These are phyloP conservation scores for Aspergillus sp. DNA, from an alignment of 2,329 filamentous ascomycete species.

Conservation along the genomic window DNA sequence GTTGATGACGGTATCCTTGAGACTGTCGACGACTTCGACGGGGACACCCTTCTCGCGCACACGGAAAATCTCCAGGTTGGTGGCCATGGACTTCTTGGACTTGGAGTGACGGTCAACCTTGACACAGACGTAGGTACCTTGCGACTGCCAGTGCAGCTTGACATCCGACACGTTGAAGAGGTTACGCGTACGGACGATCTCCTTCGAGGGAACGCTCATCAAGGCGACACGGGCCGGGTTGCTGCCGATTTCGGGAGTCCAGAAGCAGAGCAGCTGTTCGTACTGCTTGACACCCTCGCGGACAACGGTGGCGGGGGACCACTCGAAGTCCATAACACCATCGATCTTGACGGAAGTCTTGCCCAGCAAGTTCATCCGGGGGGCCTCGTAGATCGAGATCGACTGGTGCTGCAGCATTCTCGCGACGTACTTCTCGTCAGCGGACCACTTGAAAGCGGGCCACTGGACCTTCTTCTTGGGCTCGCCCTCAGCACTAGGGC, in stretches of 20 bases:
- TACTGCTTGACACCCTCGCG: conserved; percentile 86
- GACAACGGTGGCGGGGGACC: conserved; percentile 80
- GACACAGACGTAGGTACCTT: conserved; percentile 90
- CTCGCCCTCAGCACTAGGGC: conserved; percentile 61
- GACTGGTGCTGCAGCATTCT: conserved; percentile 83
- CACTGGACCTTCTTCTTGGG: conserved; percentile 93
- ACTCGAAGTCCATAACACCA: conserved; percentile 96
- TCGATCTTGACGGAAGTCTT: conserved; percentile 95
- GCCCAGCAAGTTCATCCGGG: conserved; percentile 84
- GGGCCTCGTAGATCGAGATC: conserved; percentile 88
- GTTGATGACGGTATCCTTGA: conserved; percentile 99
- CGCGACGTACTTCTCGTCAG: conserved; percentile 95
- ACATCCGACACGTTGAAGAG: conserved; percentile 97
- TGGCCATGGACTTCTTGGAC: conserved; percentile 96
- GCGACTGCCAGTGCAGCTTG: conserved; percentile 98
- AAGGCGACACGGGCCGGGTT: conserved; percentile 96
- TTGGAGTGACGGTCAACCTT: conserved; percentile 99
- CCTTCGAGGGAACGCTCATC: conserved; percentile 94
- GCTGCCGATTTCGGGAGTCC: conserved; percentile 97
- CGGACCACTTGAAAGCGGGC: conserved; percentile 99
- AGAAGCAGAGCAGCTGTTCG: conserved; percentile 97
- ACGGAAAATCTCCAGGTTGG: conserved; percentile 97
- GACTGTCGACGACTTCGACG: conserved; percentile 93
- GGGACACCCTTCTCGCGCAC: conserved; percentile 96
- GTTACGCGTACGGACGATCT: conserved; percentile 91